Conservation (phyloP, 495 filamentous ascomycete species). For the Filosporella fistucella region DNA sequence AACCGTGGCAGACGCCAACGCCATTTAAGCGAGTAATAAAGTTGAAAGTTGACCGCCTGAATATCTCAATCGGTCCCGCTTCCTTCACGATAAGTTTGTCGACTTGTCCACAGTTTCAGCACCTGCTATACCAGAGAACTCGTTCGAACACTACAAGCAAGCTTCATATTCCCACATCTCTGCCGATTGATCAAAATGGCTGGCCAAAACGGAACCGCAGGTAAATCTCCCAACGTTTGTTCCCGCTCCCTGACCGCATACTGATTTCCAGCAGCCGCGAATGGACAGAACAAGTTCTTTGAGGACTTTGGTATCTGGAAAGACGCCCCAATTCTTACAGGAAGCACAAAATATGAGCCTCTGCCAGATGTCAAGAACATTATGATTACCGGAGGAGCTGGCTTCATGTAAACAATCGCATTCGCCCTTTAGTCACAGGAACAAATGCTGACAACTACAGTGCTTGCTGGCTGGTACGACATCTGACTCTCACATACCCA, state of each 20-base stretch:
- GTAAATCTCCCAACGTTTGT: not conserved
- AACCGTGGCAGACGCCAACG: no score
- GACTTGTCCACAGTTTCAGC: no score
- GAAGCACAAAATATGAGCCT: constrained; percentile 59
- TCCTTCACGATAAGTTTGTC: no score
- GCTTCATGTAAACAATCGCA: constrained; percentile 56
- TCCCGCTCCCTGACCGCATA: not conserved
- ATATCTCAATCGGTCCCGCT: no score
- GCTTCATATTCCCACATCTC: not conserved
- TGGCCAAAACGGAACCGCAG: not conserved
- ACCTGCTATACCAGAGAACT: no score
- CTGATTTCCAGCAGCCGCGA: constrained; percentile 1
- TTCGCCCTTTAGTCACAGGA: not conserved
- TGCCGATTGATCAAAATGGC: not conserved
- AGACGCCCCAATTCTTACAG: constrained; percentile 58
- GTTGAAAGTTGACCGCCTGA: no score
- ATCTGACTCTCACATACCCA: constrained; percentile 61
- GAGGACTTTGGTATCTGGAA: constrained; percentile 56
- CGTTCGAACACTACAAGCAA: no score
- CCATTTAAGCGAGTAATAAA: no score
- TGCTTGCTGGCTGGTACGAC: constrained; percentile 70
- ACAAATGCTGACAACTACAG: constrained; percentile 26
- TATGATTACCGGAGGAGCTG: constrained; percentile 67
- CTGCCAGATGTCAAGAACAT: constrained; percentile 62
- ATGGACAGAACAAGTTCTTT: constrained; percentile 32